A percentile compares a stretch with the other conserved stretches of the same genome.
Conservation (phyloP, 495 filamentous ascomycete genomes). For the Daldinia childiae region DNA sequence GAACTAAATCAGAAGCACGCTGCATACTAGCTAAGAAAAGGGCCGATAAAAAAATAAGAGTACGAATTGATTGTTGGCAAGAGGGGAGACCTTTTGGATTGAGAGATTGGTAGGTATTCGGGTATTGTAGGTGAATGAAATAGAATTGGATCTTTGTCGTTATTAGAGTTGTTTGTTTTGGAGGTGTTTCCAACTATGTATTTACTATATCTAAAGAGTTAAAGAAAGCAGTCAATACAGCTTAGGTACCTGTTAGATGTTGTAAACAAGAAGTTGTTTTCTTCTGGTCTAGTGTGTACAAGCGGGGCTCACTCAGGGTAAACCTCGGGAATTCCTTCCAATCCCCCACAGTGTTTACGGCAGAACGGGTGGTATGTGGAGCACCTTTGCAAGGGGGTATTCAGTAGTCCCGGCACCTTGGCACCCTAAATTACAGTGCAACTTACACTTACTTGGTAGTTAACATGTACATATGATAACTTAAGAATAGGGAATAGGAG, state of each 20-base stretch:
- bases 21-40: slow-evolving; percentile 13
- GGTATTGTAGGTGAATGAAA: not conserved
- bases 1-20: slow-evolving; percentile 4
- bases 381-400: not conserved
- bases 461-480: too few relatives aligned
- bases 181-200: not conserved
- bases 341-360: too few relatives aligned
- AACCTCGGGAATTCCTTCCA: too few relatives aligned
- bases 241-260: too few relatives aligned
- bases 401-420: not conserved
- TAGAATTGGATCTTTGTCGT: not conserved
- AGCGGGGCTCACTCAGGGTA: too few relatives aligned
- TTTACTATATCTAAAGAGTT: not conserved
- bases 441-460: too few relatives aligned
- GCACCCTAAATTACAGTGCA: not conserved
- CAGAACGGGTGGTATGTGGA: not conserved
- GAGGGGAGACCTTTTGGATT: not conserved
- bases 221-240: too few relatives aligned
- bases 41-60: slow-evolving; percentile 26
- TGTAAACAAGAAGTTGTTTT: too few relatives aligned
- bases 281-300: too few relatives aligned
- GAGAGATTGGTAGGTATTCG: not conserved
- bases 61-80: not conserved
- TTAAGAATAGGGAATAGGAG: not conserved
- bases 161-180: not conserved